phyloP scores from a whole-genome alignment of 805 yeast genomes.

The Lipomyces yamanashiensis region DNA sequence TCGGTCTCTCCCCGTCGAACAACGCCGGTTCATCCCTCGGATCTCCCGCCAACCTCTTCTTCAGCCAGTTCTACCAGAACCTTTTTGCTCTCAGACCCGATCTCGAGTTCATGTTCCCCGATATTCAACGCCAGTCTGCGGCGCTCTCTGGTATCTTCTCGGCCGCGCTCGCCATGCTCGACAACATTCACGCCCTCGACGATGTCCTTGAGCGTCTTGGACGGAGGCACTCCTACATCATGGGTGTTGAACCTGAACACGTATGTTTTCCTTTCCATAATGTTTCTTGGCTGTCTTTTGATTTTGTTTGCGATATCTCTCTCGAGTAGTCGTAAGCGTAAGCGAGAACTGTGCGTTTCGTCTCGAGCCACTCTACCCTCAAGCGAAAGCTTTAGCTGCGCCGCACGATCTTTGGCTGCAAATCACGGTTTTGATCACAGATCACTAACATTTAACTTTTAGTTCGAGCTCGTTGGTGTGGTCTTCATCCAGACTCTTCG shows the following conservation, averaged over 20 bases:
- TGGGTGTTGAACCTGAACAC: conserved; percentile 57
- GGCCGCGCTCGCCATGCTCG: conserved; percentile 59
- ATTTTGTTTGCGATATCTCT: neutral
- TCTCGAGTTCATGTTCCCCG: conserved; percentile 59
- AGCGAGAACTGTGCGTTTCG: neutral
- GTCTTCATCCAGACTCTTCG: conserved; percentile 62
- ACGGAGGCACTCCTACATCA: conserved; percentile 59
- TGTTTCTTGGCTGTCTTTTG: neutral
- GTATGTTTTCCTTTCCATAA: conserved; percentile 31
- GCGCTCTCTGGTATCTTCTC: conserved; percentile 66
- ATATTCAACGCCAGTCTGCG: conserved; percentile 64
- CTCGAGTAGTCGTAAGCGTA: neutral
- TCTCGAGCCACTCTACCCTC: neutral
- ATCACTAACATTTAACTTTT: neutral
- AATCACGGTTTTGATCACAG: neutral
- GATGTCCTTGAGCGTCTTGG: conserved; percentile 59
- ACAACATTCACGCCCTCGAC: conserved; percentile 55
- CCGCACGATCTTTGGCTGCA: neutral
- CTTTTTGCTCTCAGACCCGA: conserved; percentile 54
- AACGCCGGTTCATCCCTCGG: conserved; percentile 13
- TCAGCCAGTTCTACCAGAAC: conserved; percentile 62
- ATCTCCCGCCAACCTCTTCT: conserved; percentile 49
- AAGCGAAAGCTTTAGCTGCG: neutral
- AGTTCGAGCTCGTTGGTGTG: conserved; percentile 63
- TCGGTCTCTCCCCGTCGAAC: conserved; percentile 31